phyloP scores from a whole-genome alignment of 106 monocot species.

The Narthecium ossifragum region DNA sequence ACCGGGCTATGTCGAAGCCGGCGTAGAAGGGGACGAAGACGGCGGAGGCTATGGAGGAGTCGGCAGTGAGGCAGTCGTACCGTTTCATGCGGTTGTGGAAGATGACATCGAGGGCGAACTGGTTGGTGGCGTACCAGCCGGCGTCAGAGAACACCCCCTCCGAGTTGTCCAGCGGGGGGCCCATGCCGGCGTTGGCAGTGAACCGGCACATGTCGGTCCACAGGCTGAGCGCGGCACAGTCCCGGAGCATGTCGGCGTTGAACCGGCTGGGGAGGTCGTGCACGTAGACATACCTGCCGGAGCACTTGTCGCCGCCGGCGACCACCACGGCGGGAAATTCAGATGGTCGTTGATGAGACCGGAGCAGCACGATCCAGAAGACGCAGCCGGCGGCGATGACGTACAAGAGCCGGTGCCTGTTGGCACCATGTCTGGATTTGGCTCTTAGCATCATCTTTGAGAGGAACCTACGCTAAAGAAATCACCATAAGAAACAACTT shows the following conservation, averaged over 20 bases:
- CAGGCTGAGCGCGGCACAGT: conserved; percentile 18
- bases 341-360: not conserved
- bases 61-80: conserved; percentile 20
- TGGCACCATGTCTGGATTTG: too few relatives aligned
- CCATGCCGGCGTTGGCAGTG: conserved; percentile 30
- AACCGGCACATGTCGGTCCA: conserved; percentile 49
- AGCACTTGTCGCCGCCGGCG: conserved; percentile 10
- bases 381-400: not conserved
- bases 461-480: too few relatives aligned
- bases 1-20: conserved; percentile 16
- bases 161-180: conserved; percentile 16
- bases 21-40: conserved; percentile 25
- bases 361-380: not conserved
- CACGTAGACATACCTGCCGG: conserved; percentile 36
- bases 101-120: conserved; percentile 37
- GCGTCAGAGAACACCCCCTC: not conserved
- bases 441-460: too few relatives aligned
- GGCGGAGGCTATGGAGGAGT: conserved; percentile 21
- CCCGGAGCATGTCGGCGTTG: conserved; percentile 30
- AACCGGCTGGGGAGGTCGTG: conserved; percentile 31
- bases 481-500: too few relatives aligned
- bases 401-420: not conserved
- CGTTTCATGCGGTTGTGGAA: conserved; percentile 36
- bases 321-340: not conserved
- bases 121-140: conserved; percentile 32